Base-by-base conservation (phyloP, 768 basidiomycete genomes). In the Filobasidium wieringae region DNA sequence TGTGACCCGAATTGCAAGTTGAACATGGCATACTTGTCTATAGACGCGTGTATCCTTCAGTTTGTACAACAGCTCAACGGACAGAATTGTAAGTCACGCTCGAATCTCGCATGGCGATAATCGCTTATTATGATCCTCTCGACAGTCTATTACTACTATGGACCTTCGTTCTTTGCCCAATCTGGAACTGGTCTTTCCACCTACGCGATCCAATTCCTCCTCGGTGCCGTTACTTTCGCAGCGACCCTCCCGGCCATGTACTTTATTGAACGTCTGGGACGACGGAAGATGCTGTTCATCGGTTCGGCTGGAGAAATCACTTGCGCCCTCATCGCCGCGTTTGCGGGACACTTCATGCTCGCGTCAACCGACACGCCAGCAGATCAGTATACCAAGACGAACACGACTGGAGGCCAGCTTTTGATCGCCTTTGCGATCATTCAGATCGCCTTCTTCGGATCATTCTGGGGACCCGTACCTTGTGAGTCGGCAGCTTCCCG, bases 61-160 rank as follows among this genome's bases (percentile, higher is more conserved):
- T 86, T 87, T 66, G 81, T 88, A 53, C 85, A 87, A 63, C 85
- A 87, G 63, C 72, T 87, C 30, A 85, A 87, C 58, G 85, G 85
- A 14, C 85, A 88, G 71, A 87, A 85, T 68, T 86, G 86, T 73
- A 85, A 84, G 27, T 34, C 30, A 26, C 26, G 12, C 29, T 19
- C 4, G 9, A 19, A n/a, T n/a, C n/a, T n/a, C n/a, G n/a, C n/a
- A n/a, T n/a, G 37, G 22, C 22, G 11, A 15, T 40, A 11, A 40
- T 11, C 5, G 15, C 37, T 4, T 40, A 4, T 4, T 40, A 4
- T 11, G 5, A 17, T 22, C 11, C 37, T 40, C 11, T 40, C 37
- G 37, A 22, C 37, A 40, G 37, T 40, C 15, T 40, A 85, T 41
- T 84, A 86, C 67, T 86, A 86, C 70, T 86, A 85, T 65, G 67